Conservation (phyloP, 208 protist genomes). For the Trypanosoma boissoni region DNA sequence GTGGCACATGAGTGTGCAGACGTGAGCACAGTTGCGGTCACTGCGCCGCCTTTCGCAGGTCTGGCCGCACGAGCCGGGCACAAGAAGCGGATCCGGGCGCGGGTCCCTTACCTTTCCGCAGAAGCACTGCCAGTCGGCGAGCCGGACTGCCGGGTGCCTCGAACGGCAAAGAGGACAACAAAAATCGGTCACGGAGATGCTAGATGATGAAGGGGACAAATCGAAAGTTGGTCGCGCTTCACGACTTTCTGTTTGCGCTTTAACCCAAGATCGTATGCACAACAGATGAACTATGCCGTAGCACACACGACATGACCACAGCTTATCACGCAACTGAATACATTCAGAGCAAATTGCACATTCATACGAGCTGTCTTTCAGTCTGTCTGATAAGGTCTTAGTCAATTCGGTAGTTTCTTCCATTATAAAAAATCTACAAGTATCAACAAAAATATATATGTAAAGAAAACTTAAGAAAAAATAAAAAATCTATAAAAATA, state of each 20-base stretch:
- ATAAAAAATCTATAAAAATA: neutral
- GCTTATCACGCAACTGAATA: conserved; percentile 36
- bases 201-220: conserved; percentile 2
- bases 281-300: conserved; percentile 72
- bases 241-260: conserved; percentile 43
- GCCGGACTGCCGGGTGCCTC: conserved; percentile 19
- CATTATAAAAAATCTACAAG: too few species aligned
- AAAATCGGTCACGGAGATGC: conserved; percentile 35
- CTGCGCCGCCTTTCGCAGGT: conserved; percentile 50
- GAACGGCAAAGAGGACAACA: conserved; percentile 73
- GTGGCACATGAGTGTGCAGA: conserved; percentile 80
- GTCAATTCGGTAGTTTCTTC: conserved; percentile 18
- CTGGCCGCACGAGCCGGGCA: conserved; percentile 79
- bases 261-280: conserved; percentile 63
- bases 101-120: conserved; percentile 73
- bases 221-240: conserved; percentile 32
- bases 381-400: conserved; percentile 42
- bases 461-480: conserved; percentile 20
- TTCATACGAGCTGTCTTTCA: conserved; percentile 51
- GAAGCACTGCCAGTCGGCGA: conserved; percentile 58
- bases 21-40: conserved; percentile 61
- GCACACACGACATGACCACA: conserved; percentile 69
- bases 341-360: conserved; percentile 70
- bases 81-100: conserved; percentile 48
- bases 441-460: too few species aligned